These are phyloP conservation scores for Penicillium cinerascens DNA, from an alignment of 495 filamentous ascomycete genomes.

Conservation along the genomic window DNA sequence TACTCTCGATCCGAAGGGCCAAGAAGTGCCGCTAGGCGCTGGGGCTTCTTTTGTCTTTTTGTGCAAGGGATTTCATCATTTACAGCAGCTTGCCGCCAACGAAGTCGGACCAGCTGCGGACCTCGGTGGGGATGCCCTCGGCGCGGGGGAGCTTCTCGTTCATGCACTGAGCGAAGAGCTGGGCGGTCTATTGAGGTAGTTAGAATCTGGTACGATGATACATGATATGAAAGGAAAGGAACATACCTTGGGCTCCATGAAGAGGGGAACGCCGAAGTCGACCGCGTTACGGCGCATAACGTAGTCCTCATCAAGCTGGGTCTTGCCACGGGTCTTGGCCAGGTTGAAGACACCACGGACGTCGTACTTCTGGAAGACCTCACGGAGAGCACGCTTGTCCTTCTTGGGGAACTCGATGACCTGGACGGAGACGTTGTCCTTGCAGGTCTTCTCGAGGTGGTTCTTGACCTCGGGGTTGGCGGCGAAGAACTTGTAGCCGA, in stretches of 20 bases:
- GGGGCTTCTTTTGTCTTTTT: slow-evolving; percentile 22
- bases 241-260: slow-evolving; percentile 98
- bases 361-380: slow-evolving; percentile 96
- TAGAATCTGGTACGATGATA: not conserved
- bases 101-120: slow-evolving; percentile 91
- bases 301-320: slow-evolving; percentile 87
- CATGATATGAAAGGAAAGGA: not conserved
- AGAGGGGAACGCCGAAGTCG: slow-evolving; percentile 94
- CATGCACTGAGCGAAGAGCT: slow-evolving; percentile 95
- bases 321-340: slow-evolving; percentile 77
- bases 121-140: slow-evolving; percentile 83
- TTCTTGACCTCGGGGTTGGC: slow-evolving; percentile 75
- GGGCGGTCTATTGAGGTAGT: slow-evolving; percentile 67
- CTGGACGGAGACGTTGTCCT: slow-evolving; percentile 68
- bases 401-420: slow-evolving; percentile 96
- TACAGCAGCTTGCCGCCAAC: slow-evolving; percentile 88
- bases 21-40: not conserved
- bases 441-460: slow-evolving; percentile 68
- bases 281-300: slow-evolving; percentile 98
- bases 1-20: not conserved
- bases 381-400: slow-evolving; percentile 90
- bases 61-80: slow-evolving; percentile 24
- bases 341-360: slow-evolving; percentile 96
- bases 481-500: slow-evolving; percentile 91
- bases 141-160: slow-evolving; percentile 82